These are phyloP conservation scores for Crithidia mellificae DNA, from an alignment of 208 protist species.

Conservation along the genomic window DNA sequence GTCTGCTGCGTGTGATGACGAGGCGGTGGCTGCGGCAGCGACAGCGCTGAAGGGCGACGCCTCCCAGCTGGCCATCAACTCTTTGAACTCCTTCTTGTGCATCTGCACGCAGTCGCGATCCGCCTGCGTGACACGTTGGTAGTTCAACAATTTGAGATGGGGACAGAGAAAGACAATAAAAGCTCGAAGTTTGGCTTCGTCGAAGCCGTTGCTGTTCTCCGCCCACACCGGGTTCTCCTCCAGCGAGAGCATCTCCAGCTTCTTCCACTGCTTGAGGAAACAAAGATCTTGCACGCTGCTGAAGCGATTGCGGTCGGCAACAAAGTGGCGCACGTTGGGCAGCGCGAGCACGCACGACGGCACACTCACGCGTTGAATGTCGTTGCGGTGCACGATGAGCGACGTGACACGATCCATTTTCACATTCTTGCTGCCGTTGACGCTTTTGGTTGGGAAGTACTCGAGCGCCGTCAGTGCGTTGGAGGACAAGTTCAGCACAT, in stretches of 20 bases:
- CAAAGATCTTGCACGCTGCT: conserved; percentile 49
- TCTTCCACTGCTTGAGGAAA: conserved; percentile 75
- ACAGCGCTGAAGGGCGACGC: conserved; percentile 2
- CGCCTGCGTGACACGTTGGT: conserved; percentile 69
- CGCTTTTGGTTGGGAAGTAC: conserved; percentile 60
- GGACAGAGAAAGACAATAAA: conserved; percentile 86
- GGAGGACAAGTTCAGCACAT: conserved; percentile 82
- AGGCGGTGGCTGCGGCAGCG: neutral
- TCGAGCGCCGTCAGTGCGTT: conserved; percentile 78
- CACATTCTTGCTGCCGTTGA: conserved; percentile 15
- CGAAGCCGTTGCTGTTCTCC: conserved; percentile 42
- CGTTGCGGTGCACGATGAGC: conserved; percentile 80
- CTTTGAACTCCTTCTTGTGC: conserved; percentile 47
- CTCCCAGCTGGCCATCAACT: conserved; percentile 40
- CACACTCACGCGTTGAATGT: conserved; percentile 79
- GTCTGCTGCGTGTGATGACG: conserved; percentile 3
- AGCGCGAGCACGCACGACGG: conserved; percentile 67
- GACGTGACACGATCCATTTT: conserved; percentile 66
- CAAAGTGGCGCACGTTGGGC: conserved; percentile 72
- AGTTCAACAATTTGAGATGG: conserved; percentile 81
- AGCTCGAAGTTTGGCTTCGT: conserved; percentile 56
- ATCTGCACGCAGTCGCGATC: conserved; percentile 41
- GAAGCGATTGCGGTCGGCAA: conserved; percentile 79
- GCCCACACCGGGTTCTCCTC: conserved; percentile 71
- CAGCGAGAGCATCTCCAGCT: conserved; percentile 73